phyloP scores from a whole-genome alignment of 1,284 basidiomycete genomes.

The Schizophyllum amplum region DNA sequence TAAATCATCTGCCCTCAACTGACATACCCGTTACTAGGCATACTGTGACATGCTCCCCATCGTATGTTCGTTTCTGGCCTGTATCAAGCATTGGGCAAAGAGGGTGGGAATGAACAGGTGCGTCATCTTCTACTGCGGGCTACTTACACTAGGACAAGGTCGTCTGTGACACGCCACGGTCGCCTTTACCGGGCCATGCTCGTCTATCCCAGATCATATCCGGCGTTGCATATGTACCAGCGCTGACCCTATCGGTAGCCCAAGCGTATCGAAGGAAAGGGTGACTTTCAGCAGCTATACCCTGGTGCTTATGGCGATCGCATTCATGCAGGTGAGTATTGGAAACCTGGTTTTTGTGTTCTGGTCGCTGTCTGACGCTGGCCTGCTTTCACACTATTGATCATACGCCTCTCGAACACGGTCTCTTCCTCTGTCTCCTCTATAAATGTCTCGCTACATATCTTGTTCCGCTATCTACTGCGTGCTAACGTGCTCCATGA shows the following conservation, averaged over 20 bases:
- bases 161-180: too few relatives aligned
- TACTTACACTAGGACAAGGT: too few relatives aligned
- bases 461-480: background rate
- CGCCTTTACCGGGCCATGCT: too few relatives aligned
- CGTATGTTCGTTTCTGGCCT: constrained; percentile 31
- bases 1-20: background rate
- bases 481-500: too few relatives aligned
- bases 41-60: background rate
- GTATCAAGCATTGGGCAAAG: constrained; percentile 50
- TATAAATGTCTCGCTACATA: too few relatives aligned
- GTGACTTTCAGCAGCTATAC: constrained; percentile 50
- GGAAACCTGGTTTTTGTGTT: too few relatives aligned
- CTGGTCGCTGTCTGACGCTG: too few relatives aligned
- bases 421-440: too few relatives aligned
- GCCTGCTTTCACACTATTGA: too few relatives aligned
- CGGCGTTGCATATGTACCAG: too few relatives aligned
- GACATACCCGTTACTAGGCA: background rate
- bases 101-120: constrained; percentile 35
- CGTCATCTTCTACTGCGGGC: background rate
- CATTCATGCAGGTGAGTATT: constrained; percentile 39
- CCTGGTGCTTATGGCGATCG: constrained; percentile 49
- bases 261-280: background rate
- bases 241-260: background rate
- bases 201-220: too few relatives aligned
- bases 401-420: too few relatives aligned